Percentiles rank a stretch among this genome's conserved stretches.
phyloP scores from a whole-genome alignment of 305 asterid genomes.

The Petunia hybrid region DNA sequence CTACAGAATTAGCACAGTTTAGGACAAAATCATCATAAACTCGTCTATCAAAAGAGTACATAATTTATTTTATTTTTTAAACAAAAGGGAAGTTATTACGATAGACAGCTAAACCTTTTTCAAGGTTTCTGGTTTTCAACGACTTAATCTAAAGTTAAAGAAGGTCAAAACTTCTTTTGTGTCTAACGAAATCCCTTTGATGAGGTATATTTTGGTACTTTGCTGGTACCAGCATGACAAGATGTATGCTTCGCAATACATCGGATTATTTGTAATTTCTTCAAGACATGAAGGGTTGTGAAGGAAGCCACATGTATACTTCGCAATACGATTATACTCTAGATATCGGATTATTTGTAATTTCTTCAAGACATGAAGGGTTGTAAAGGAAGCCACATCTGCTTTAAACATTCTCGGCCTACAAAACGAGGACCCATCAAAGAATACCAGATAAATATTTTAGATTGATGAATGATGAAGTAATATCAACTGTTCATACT shows the following conservation, averaged over 20 bases:
- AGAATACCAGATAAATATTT: neutral
- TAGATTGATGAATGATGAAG: neutral
- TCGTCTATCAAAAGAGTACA: neutral
- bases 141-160: neutral
- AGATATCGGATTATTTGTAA: neutral
- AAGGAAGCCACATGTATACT: neutral
- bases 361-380: neutral
- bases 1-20: neutral
- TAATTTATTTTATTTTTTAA: neutral
- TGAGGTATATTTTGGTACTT: neutral
- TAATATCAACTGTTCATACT: neutral
- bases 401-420: too few relatives aligned
- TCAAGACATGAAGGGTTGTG: neutral
- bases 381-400: neutral
- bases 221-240: neutral
- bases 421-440: neutral
- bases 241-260: neutral
- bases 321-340: neutral
- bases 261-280: neutral
- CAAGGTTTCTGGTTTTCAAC: neutral
- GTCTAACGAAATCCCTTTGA: neutral
- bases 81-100: neutral
- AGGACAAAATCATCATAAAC: neutral
- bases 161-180: neutral
- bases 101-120: neutral